Base-by-base conservation (phyloP, 345 rosid genomes). In the Syzygium aromaticum region DNA sequence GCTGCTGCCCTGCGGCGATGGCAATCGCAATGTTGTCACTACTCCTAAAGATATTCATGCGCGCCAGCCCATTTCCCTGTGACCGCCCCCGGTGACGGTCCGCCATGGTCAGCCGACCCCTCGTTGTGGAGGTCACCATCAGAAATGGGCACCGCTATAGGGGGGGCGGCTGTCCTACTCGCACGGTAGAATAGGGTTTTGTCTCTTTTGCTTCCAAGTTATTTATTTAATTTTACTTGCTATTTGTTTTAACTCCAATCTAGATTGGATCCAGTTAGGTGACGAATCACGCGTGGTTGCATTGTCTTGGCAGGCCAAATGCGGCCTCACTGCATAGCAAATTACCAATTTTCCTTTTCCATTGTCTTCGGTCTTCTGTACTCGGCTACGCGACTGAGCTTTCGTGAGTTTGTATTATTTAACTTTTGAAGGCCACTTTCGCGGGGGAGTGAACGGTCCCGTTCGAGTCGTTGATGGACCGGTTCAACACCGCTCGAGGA, bases 21-120 rank as follows among this genome's bases (percentile, higher is more conserved):
- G 0, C 1, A 67, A 0, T 30, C 23, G 0, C 43, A 17, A 8
- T 19, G 9, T 73, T 33, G 14, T 73, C 13, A 33, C 8, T 8
- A 10, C 22, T 30, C 6, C 1, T 1, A 1, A 1, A 0, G 3
- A 17, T 30, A 30, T 30, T 8, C 11, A 2, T 8, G 22, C 5
- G 40, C 3, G 78, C 43, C 78, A 30, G 30, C 21, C 12, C 11
- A 67, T 67, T 67, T 54, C 25, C 23, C 11, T 7, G 0, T 25
- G 4, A 21, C 57, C 57, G 21, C 8, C 8, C 57, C 57, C 57
- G 7, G 8, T 22, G 9, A 8, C 21, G 57, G 57, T 21, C 11
- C 11, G 11, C 57, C 25, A 54, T 54, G 25, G 25, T 54, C 25
- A 7, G 10, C 10, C 9, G 11, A 21, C 10, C 25, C 51, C 64